Percentiles rank a stretch among this genome's conserved stretches.
phyloP scores from a whole-genome alignment of 2,329 filamentous ascomycete genomes.

The Diaporthe australafricana region DNA sequence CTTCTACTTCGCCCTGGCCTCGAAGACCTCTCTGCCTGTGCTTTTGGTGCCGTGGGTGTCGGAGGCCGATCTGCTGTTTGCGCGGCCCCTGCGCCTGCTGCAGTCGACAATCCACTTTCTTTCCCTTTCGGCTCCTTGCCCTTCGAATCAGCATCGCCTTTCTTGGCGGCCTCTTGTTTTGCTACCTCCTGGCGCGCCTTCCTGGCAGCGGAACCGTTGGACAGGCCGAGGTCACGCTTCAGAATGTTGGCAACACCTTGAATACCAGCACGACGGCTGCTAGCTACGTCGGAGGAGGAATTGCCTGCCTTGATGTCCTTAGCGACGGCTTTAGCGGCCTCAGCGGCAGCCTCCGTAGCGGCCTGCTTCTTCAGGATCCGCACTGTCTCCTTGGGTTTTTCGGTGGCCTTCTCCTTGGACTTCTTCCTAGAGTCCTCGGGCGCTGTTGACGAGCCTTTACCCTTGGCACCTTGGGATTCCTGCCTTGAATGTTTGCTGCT shows the following conservation, averaged over 20 bases:
- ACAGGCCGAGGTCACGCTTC: constrained; percentile 74
- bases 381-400: constrained; percentile 68
- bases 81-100: constrained; percentile 38
- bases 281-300: constrained; percentile 54
- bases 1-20: constrained; percentile 42
- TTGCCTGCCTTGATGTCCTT: constrained; percentile 48
- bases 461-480: constrained; percentile 64
- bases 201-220: constrained; percentile 71
- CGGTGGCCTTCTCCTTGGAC: constrained; percentile 64
- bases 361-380: constrained; percentile 73
- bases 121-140: constrained; percentile 49
- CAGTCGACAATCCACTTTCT: constrained; percentile 32
- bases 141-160: constrained; percentile 63
- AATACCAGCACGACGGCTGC: constrained; percentile 70
- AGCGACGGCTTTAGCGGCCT: constrained; percentile 57
- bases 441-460: constrained; percentile 50
- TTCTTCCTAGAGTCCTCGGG: constrained; percentile 63
- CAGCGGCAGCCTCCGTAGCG: constrained; percentile 59
- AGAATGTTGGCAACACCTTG: constrained; percentile 73
- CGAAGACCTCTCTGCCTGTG: constrained; percentile 36
- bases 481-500: constrained; percentile 67
- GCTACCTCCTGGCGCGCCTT: constrained; percentile 69
- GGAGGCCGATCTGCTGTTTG: constrained; percentile 34
- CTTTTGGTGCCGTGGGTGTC: constrained; percentile 47
- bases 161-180: constrained; percentile 44